Base-by-base conservation (phyloP, 2,329 filamentous ascomycete genomes). In the Xylaria hypoxylon region DNA sequence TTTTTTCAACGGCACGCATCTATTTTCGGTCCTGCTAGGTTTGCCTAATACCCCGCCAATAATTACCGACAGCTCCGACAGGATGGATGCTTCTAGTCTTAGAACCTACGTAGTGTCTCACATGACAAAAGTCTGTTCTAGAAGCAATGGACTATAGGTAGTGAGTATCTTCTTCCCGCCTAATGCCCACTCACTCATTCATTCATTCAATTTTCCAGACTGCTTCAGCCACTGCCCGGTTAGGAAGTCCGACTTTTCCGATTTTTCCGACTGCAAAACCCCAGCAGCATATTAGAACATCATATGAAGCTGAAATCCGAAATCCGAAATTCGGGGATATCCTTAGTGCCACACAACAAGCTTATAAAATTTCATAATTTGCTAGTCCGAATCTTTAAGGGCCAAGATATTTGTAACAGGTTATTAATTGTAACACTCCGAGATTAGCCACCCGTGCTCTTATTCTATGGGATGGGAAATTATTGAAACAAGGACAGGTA, bases 51-150 rank as follows among this genome's bases (percentile, higher is more conserved):
- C 26, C 45, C 55, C 44, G 24, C 59, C 26, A 17, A 58, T 33
- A 28, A 50, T 22, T 47, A 31, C 64, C 60, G 64, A 64, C 50
- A 47, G 51, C 44, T 57, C 60, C 64, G 56, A 60, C 53, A 48
- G 33, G 28, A 62, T 24, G 24, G 45, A 53, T 45, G 28, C 50
- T 68, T 65, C 62, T 62, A 65, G 60, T 63, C 60, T 65, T 66
- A 66, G 66, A 56, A 60, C 11, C 28, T 19, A 28, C 11, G 19
- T 22, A 28, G 19, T 33, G n/a, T 56, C 56, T 53, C 38, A 47
- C 51, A 57, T 38, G 26, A 15, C 42, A 55, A 33, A 35, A n/a
- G 44, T 51, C 28, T n/a, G n/a, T 42, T 58, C 26, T 35, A 42
- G 51, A 48, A 67, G 44, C 28, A 6, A 33, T 26, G 11, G 40